Conservation (phyloP, 306 rosid genomes). For the Trifolium fragiferum region DNA sequence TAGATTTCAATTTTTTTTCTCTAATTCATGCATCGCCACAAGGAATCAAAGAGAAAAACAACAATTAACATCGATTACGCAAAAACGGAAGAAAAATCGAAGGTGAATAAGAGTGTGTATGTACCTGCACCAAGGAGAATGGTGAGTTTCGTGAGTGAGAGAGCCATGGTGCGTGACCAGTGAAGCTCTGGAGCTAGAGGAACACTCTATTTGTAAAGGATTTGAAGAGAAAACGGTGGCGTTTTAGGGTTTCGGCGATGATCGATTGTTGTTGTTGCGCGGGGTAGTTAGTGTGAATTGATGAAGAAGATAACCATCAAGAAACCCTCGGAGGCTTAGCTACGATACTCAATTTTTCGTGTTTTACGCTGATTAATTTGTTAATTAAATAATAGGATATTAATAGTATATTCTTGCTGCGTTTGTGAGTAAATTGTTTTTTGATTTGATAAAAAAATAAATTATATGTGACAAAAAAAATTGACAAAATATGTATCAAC, state of each 20-base stretch:
- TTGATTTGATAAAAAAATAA: no score
- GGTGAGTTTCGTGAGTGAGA: conserved; percentile 76
- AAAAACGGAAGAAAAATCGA: neutral
- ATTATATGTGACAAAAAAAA: no score
- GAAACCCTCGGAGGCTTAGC: conserved; percentile 13
- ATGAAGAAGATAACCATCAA: neutral
- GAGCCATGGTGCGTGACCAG: conserved; percentile 66
- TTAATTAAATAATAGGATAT: neutral
- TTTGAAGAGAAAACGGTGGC: conserved; percentile 11
- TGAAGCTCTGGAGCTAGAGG: conserved; percentile 34
- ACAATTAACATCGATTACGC: neutral
- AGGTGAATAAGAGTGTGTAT: conserved; percentile 17
- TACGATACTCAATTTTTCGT: neutral
- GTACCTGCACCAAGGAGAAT: conserved; percentile 94
- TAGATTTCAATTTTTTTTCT: conserved; percentile 24
- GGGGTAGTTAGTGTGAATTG: conserved; percentile 1
- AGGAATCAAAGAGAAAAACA: neutral
- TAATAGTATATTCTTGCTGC: neutral
- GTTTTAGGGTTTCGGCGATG: conserved; percentile 29
- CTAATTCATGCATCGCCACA: neutral
- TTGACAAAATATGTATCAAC: no score
- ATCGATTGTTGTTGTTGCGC: neutral
- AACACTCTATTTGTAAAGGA: conserved; percentile 14
- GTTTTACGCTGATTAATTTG: neutral
- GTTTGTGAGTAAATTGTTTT: no score